Evolutionary conservation across 148 eudicot genomes (phyloP).

Genomic region (Euryodendron excelsum): DNA sequence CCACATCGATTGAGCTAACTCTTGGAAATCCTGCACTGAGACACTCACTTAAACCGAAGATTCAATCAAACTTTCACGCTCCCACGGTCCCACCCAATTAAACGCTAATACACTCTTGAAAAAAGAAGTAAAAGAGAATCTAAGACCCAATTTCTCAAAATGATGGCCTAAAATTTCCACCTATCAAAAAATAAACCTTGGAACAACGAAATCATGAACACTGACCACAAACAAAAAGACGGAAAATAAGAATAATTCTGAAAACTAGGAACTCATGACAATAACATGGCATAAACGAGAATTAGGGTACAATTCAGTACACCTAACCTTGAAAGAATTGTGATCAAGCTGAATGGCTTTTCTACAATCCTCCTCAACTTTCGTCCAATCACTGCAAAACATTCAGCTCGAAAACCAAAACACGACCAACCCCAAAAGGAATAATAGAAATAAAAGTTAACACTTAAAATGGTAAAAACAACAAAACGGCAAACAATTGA

Average conservation of each 20-base stretch:
- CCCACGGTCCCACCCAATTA: background rate
- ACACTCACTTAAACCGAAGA: background rate
- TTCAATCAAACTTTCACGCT: background rate
- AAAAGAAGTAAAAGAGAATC: background rate
- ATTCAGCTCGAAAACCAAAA: background rate
- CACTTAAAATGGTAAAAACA: background rate
- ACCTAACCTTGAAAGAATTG: slow-evolving; percentile 70
- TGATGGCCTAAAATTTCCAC: background rate
- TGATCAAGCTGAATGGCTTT: slow-evolving; percentile 75
- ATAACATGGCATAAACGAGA: background rate
- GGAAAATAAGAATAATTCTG: background rate
- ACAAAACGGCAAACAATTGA: background rate
- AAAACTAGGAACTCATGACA: background rate
- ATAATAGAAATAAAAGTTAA: background rate
- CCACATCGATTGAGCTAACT: no score
- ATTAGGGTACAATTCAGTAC: background rate
- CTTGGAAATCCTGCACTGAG: background rate
- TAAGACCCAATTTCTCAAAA: background rate
- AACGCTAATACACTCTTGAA: background rate
- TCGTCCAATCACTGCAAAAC: slow-evolving; percentile 62
- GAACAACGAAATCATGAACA: background rate
- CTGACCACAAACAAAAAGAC: background rate
- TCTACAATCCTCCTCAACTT: slow-evolving; percentile 83
- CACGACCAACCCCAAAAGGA: background rate
- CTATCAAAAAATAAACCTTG: no score